Evolutionary conservation across 2,329 filamentous ascomycete genomes (phyloP), one percentile per base, ranked within the genome.

Genomic region (Trichoderma brevicompactum): DNA sequence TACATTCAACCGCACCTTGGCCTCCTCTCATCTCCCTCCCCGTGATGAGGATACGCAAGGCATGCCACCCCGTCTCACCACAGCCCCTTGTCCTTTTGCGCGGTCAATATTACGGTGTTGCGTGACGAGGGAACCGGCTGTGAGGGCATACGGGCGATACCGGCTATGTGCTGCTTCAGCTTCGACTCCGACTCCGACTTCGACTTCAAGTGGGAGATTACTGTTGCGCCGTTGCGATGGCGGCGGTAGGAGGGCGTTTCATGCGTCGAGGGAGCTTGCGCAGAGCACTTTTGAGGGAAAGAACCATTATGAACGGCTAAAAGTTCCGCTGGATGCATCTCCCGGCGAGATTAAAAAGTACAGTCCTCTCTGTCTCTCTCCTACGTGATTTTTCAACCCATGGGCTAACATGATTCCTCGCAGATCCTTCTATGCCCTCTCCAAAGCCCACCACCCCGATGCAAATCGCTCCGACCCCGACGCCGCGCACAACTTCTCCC

Each of bases 401-500:
- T 7, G 15, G 36, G 10, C 52, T 65, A 38, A 67, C 56, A 13
- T 7, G 23, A 28, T 17, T 36, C 38, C 7, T 44, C 32, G 13
- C 65, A 89, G 86, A 72, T 87, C 87, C 70, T 99, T 97, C 85
- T 98, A 97, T 83, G 79, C 85, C 67, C 91, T 98, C 76, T 97
- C 93, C 74, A 96, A 97, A 79, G 81, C 85, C 62, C 90, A 97
- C 83, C 95, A 99, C 78, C 95, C 95, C 1, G 95, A 99, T 83
- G 88, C 89, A 75, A 96, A 98, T 82, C 92, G 85, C 67, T 75
- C 85, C 71, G 90, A 97, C 78, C 90, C 91, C 5, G 75, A 80
- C 66, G 91, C 94, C 68, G 83, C 88, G 4, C 80, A 86, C 65
- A 91, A 89, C 75, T 99, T 97, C 83, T 87, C 93, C 77, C 85